Conservation (phyloP, 2,329 filamentous ascomycete species). For the Fusarium papillatum region DNA sequence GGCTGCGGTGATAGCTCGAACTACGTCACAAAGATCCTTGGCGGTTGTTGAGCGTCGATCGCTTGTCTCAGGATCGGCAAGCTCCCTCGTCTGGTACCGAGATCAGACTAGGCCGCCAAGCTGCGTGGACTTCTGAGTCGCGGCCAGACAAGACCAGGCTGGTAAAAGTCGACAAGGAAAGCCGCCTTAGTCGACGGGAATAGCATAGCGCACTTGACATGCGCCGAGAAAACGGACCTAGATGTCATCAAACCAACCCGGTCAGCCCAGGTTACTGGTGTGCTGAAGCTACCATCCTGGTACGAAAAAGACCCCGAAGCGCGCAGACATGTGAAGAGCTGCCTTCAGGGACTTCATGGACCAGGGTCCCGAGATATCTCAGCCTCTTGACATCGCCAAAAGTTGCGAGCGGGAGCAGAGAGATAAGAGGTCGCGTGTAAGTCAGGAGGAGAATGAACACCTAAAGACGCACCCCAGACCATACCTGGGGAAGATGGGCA, state of each 20-base stretch:
- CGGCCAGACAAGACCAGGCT: not conserved
- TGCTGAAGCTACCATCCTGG: slow-evolving; percentile 6
- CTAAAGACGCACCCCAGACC: not conserved
- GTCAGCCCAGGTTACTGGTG: slow-evolving; percentile 1
- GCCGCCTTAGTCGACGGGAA: slow-evolving; percentile 26
- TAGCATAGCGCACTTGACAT: slow-evolving; percentile 16
- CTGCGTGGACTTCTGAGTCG: slow-evolving; percentile 11
- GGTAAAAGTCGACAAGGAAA: slow-evolving; percentile 14
- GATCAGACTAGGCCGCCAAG: slow-evolving; percentile 9
- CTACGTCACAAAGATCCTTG: slow-evolving; percentile 21
- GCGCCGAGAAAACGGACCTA: slow-evolving; percentile 12
- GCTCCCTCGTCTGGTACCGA: slow-evolving; percentile 13
- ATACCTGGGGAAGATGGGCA: not conserved
- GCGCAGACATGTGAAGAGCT: slow-evolving; percentile 11
- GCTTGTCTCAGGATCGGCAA: slow-evolving; percentile 27
- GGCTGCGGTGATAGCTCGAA: slow-evolving; percentile 14
- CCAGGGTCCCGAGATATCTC: not conserved
- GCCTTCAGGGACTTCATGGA: slow-evolving; percentile 5
- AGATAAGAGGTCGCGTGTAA: slow-evolving; percentile 7
- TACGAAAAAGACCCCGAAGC: not conserved
- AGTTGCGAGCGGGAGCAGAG: not conserved
- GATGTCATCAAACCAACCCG: slow-evolving; percentile 17
- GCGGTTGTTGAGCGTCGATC: slow-evolving; percentile 19
- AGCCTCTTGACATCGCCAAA: not conserved
- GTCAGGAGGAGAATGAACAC: not conserved